A percentile compares a stretch with the other conserved stretches of the same genome.
Evolutionary conservation across 768 basidiomycete genomes (phyloP).

Genomic region (Mycena kentingensis): DNA sequence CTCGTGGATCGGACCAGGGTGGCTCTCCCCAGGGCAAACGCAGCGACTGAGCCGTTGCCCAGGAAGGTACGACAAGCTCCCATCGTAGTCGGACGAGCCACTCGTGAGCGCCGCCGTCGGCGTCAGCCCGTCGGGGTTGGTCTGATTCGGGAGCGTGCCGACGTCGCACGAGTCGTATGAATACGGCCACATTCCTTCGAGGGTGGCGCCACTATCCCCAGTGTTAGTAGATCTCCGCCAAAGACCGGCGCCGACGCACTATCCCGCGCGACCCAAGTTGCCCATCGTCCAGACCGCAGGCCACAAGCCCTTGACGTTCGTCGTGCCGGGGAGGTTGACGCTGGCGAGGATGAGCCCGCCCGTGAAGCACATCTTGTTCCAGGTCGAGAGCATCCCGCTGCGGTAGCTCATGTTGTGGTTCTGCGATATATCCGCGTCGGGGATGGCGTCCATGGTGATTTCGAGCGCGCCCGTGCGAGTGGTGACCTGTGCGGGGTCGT

Average conservation of each 20-base stretch:
- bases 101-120: conserved; percentile 63
- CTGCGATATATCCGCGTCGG: conserved; percentile 39
- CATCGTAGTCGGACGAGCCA: conserved; percentile 52
- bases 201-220: conserved; percentile 32
- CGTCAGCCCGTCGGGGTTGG: conserved; percentile 47
- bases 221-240: conserved; percentile 8
- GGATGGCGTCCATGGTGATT: conserved; percentile 67
- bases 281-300: conserved; percentile 24
- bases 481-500: conserved; percentile 65
- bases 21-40: conserved; percentile 76
- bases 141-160: conserved; percentile 83
- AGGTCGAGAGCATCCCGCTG: conserved; percentile 26
- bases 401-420: conserved; percentile 73
- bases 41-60: conserved; percentile 86
- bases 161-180: conserved; percentile 82
- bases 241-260: conserved; percentile 36
- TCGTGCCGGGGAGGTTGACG: conserved; percentile 45
- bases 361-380: conserved; percentile 69
- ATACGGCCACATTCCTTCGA: conserved; percentile 70
- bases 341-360: conserved; percentile 63
- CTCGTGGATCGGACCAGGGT: conserved; percentile 76
- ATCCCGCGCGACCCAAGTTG: conserved; percentile 49
- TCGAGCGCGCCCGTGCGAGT: conserved; percentile 72
- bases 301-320: conserved; percentile 28
- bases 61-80: conserved; percentile 69